These are phyloP conservation scores for Coemansia sp. DNA, from an alignment of 192 early-diverging fungal species.

Conservation along the genomic window DNA sequence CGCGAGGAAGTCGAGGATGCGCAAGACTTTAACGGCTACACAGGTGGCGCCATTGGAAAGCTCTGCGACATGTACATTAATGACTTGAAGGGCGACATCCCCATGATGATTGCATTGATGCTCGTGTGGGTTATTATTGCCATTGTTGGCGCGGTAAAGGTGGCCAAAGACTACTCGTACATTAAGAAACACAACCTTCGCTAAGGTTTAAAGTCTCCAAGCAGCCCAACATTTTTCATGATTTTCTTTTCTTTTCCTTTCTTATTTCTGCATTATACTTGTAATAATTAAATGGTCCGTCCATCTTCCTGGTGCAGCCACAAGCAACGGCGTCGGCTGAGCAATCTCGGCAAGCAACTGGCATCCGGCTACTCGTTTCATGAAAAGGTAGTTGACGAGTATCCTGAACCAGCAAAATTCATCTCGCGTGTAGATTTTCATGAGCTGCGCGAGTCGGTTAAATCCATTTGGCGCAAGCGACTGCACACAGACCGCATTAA, in stretches of 20 bases:
- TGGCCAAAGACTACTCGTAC: constrained; percentile 13
- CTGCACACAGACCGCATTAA: no score
- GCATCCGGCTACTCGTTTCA: no score
- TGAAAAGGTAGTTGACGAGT: no score
- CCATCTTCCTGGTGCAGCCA: no score
- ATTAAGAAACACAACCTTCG: constrained; percentile 22
- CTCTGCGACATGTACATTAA: constrained; percentile 40
- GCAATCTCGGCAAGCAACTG: no score
- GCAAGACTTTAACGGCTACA: constrained; percentile 46
- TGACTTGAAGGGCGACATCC: constrained; percentile 25
- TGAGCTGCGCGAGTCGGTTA: no score
- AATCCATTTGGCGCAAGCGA: no score
- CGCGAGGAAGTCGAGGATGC: constrained; percentile 30
- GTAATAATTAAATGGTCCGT: neutral
- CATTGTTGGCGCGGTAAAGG: constrained; percentile 30
- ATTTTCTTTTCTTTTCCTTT: constrained; percentile 8
- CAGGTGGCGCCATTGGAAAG: constrained; percentile 45
- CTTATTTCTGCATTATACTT: constrained; percentile 1
- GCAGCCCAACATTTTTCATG: no score
- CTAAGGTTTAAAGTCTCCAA: neutral
- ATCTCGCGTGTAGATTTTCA: no score
- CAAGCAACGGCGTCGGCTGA: no score
- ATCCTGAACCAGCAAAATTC: no score
- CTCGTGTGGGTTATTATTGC: constrained; percentile 40
- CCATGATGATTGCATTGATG: constrained; percentile 38